Evolutionary conservation across 2,329 filamentous ascomycete genomes (phyloP).

Genomic region (Sclerotinia borealis): DNA sequence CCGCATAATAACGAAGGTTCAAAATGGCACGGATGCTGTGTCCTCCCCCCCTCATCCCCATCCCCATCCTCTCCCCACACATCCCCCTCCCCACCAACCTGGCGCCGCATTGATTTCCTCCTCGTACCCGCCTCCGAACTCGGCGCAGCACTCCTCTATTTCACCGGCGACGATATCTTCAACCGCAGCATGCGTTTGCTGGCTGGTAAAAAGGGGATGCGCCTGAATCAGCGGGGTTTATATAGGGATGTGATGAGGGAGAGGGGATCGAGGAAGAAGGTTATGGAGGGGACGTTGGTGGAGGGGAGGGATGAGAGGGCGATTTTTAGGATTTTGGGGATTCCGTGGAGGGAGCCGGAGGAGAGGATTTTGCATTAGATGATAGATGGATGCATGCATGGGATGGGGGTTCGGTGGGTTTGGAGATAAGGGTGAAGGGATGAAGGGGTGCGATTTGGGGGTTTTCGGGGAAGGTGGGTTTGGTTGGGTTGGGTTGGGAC

Average conservation of each 20-base stretch:
- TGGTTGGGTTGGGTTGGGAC: too few relatives aligned
- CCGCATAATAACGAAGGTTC: conserved; percentile 46
- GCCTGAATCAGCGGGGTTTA: conserved; percentile 77
- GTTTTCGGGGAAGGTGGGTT: too few relatives aligned
- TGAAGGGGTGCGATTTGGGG: neutral
- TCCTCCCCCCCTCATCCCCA: conserved; percentile 48
- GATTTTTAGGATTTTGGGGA: conserved; percentile 76
- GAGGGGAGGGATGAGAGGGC: conserved; percentile 69
- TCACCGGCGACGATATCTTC: conserved; percentile 93
- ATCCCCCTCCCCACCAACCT: conserved; percentile 42
- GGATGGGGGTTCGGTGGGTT: too few relatives aligned
- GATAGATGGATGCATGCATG: too few relatives aligned
- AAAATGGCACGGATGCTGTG: conserved; percentile 86
- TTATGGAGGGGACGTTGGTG: conserved; percentile 62
- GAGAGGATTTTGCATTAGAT: conserved; percentile 67
- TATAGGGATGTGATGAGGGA: conserved; percentile 65
- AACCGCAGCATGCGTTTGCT: conserved; percentile 79
- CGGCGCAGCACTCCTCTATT: conserved; percentile 86
- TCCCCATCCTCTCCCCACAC: conserved; percentile 25
- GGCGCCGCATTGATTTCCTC: conserved; percentile 80
- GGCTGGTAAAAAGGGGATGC: conserved; percentile 74
- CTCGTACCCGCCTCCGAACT: conserved; percentile 74
- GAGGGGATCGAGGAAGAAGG: conserved; percentile 44
- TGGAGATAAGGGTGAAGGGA: too few relatives aligned
- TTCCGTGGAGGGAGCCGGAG: conserved; percentile 76